Base-by-base conservation (phyloP, 352 stramenopile genomes). In the Globisporangium emineosum region DNA sequence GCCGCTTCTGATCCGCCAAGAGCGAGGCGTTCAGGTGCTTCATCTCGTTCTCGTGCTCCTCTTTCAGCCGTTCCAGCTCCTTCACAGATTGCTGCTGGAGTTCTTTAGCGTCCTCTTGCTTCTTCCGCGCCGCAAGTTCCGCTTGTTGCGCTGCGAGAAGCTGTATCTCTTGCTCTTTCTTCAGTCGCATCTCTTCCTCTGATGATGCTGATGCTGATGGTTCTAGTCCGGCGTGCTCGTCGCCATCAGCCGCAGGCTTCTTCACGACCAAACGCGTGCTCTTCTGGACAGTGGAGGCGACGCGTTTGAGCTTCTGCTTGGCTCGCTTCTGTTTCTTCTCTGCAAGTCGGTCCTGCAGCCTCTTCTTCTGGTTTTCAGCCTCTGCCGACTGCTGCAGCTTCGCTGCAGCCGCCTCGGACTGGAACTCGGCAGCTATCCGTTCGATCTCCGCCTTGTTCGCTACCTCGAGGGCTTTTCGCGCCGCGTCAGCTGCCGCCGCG, bases 11-110 rank as follows among this genome's bases (percentile, higher is more conserved):
- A 23, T 93, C 84, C 5, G 71, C 73, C 9, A 75, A 62, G 19
- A 91, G 61, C 4, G 83, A 86, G 0, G 65, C 57, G 17, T 76
- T 70, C 13, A 93, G 57, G 6, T 60, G 65, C 19, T 65, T 66
- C 47, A 85, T 67, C 27, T 93, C 83, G n/a, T 69, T 65, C 56
- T 84, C 81, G 45, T 93, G 81, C 40, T 90, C 79, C 5, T 76
- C 55, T 33, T 83, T 76, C 19, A 93, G 54, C 1, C 83, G 77
- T 19, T 65, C 65, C 51, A 89, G 76, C 57, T 90, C 83, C 15
- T 78, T 61, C 54, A 91, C 66, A 2, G 81, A 77, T 15, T 77
- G 60, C n/a, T 77, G 58, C 25, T 85, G 73, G 45, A 84, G 75
- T 7, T 58, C 59, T 15, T 57, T 60, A 10, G 79, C 74, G 57